Conservation (phyloP, 306 rosid species). For the Castanea crenata region DNA sequence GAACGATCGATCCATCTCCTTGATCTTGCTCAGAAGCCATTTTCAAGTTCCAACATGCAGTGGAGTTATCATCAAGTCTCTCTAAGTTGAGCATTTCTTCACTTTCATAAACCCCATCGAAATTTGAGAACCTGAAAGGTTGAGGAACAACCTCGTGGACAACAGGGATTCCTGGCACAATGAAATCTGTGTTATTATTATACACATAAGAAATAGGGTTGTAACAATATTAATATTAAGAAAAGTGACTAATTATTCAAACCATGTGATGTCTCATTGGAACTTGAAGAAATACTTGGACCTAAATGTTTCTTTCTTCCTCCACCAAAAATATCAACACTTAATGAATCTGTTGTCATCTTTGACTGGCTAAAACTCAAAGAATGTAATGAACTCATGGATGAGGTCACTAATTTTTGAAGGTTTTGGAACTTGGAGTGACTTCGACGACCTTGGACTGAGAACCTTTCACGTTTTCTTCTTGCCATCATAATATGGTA, state of each 20-base stretch:
- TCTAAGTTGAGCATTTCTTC: not conserved
- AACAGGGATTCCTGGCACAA: constrained; percentile 26
- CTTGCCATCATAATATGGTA: constrained; percentile 62
- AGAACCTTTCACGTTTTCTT: constrained; percentile 39
- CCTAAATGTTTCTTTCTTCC: not conserved
- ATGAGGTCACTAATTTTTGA: not conserved
- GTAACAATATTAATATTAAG: constrained; percentile 2
- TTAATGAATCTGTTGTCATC: constrained; percentile 12
- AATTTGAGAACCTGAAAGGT: constrained; percentile 14
- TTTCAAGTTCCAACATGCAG: not conserved
- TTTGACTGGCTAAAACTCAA: constrained; percentile 20
- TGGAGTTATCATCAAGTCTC: not conserved
- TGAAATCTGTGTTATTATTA: constrained; percentile 22
- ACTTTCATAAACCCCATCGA: not conserved
- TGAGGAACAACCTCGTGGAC: constrained; percentile 27
- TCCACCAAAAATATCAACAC: not conserved
- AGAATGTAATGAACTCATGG: not conserved
- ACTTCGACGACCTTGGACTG: not conserved
- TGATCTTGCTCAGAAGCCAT: constrained; percentile 4
- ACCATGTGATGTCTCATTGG: constrained; percentile 7
- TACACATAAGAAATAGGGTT: not conserved
- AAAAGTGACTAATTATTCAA: not conserved
- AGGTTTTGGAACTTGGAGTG: constrained; percentile 12
- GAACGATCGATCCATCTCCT: constrained; percentile 5
- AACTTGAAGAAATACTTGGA: constrained; percentile 17